These are phyloP conservation scores for Pterocarpus santalinus DNA, from an alignment of 306 rosid genomes.

Conservation along the genomic window DNA sequence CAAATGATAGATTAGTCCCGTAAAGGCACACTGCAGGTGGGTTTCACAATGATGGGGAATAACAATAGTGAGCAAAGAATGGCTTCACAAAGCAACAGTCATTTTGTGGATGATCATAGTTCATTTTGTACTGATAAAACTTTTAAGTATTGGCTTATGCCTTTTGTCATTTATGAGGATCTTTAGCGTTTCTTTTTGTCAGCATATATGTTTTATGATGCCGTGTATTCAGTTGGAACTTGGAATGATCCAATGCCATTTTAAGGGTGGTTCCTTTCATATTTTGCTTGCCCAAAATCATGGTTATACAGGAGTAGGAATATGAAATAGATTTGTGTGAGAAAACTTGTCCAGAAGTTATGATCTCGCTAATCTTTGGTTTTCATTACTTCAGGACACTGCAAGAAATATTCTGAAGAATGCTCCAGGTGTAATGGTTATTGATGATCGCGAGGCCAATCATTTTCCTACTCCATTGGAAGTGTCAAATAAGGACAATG, in stretches of 20 bases:
- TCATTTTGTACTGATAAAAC: not conserved
- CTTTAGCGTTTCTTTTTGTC: not conserved
- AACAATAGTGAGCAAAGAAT: too few relatives aligned
- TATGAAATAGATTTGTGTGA: conserved; percentile 12
- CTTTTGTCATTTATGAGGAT: conserved; percentile 9
- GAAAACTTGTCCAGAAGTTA: not conserved
- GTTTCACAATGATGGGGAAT: too few relatives aligned
- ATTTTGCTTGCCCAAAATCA: conserved; percentile 4
- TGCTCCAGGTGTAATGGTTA: conserved; percentile 89
- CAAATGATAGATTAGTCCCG: conserved; percentile 6
- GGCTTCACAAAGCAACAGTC: too few relatives aligned
- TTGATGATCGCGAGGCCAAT: conserved; percentile 83
- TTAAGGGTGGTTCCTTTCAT: conserved; percentile 9
- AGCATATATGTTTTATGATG: not conserved
- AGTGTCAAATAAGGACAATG: conserved; percentile 92
- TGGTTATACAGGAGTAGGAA: not conserved
- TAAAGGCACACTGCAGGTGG: not conserved
- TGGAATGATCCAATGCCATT: conserved; percentile 23
- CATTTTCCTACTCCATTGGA: conserved; percentile 92
- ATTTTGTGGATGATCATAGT: too few relatives aligned
- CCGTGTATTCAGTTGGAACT: not conserved
- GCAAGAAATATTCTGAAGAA: conserved; percentile 85
- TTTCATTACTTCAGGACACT: conserved; percentile 60
- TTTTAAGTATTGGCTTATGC: conserved; percentile 22
- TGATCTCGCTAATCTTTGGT: conserved; percentile 14